Evolutionary conservation across 495 filamentous ascomycete genomes (phyloP), one percentile per base, ranked within the genome.

Genomic region (Neurospora discreta): DNA sequence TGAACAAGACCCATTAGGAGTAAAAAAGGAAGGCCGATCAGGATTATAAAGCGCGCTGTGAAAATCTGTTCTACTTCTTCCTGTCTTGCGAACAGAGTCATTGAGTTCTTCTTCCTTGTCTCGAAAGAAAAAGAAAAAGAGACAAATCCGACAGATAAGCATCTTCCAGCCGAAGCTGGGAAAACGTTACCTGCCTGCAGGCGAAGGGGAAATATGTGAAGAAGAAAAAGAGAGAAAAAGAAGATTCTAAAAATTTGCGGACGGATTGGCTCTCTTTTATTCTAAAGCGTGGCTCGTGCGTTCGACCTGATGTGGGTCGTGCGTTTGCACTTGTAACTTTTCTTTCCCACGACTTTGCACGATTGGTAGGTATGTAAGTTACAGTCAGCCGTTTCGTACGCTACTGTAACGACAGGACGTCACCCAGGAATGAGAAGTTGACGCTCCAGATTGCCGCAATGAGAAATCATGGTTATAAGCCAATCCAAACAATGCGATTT

Each of bases 151-250:
- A 60, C 52, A 60, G 23, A 1, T 8, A 1, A 6, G 8, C 52
- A 8, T 23, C 1, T 30, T 13, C 33, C 13, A 16, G 23, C 52
- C 52, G 52, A 60, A 23, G 52, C 23, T 5, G 23, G 33, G 6
- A 60, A 60, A 1, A 60, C 0, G 52, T 16, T 30, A 60, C 23
- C 52, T 30, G 52, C 23, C 52, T 60, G 71, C 58, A 73, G 76
- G 76, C 76, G 81, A 82, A 82, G 81, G 65, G 73, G 39, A 71
- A 74, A 75, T 75, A 81, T 82, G 79, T 80, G 74, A 71, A 75
- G 79, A 78, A 75, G 67, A 74, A 77, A 73, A 75, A 20, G 44
- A 68, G 41, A 70, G 38, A 71, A 71, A 60, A 72, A 74, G 69
- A 74, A 73, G 15, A 26, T 67, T 71, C 67, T 65, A 60, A 68